Evolutionary conservation across 1,284 basidiomycete species (phyloP).

Genomic region (Gomphus bonarii): DNA sequence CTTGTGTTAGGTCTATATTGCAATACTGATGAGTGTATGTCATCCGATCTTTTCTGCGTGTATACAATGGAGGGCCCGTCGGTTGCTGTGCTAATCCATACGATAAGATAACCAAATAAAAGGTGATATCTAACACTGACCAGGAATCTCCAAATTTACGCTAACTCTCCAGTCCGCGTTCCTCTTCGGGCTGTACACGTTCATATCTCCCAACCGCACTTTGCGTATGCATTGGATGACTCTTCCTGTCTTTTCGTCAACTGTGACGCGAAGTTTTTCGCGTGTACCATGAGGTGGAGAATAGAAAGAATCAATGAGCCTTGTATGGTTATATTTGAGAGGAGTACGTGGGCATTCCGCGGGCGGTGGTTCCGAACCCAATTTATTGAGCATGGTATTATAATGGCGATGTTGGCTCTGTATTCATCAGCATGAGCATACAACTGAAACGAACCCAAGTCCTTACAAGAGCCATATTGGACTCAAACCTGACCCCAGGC

Average conservation of each 20-base stretch:
- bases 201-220: conserved; percentile 76
- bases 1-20: conserved; percentile 89
- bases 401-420: conserved; percentile 81
- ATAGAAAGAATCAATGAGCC: conserved; percentile 81
- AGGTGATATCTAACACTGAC: conserved; percentile 28
- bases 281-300: conserved; percentile 29
- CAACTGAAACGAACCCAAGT: conserved; percentile 10
- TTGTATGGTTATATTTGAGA: conserved; percentile 70
- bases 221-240: conserved; percentile 51
- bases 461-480: conserved; percentile 82
- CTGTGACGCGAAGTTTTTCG: conserved; percentile 76
- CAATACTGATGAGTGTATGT: conserved; percentile 92
- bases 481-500: conserved; percentile 70
- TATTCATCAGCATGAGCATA: conserved; percentile 8
- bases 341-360: conserved; percentile 38
- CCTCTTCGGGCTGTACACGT: conserved; percentile 77
- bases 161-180: conserved; percentile 88
- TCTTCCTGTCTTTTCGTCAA: conserved; percentile 54
- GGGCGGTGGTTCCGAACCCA: conserved; percentile 41
- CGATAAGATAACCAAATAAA: conserved; percentile 16
- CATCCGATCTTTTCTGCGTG: conserved; percentile 81
- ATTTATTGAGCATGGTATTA: conserved; percentile 78
- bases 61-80: conserved; percentile 42
- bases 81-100: conserved; percentile 43
- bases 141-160: conserved; percentile 77